Evolutionary conservation across 2,329 filamentous ascomycete genomes (phyloP).

Genomic region (Alternaria ethzedia): DNA sequence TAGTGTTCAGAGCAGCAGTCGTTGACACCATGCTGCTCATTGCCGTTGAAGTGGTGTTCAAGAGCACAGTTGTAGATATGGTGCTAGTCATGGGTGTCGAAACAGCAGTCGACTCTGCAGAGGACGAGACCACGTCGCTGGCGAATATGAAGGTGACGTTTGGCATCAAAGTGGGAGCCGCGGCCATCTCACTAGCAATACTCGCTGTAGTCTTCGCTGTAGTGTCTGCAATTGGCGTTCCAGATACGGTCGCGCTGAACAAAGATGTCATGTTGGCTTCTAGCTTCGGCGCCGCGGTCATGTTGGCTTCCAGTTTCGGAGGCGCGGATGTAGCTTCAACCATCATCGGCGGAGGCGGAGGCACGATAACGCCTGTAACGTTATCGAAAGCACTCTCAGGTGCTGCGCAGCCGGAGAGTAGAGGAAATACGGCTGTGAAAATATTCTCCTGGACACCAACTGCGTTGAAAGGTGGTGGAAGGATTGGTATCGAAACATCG

Average conservation of each 20-base stretch:
- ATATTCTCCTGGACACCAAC: constrained; percentile 22
- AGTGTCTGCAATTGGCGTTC: neutral
- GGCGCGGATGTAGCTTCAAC: neutral
- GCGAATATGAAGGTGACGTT: neutral
- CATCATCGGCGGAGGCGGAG: neutral
- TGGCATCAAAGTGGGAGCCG: neutral
- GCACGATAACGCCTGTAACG: neutral
- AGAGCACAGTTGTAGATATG: neutral
- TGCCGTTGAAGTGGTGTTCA: neutral
- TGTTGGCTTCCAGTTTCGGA: neutral
- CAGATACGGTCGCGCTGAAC: neutral
- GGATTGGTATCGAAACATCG: constrained; percentile 25
- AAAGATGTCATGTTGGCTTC: neutral
- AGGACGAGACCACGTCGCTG: neutral
- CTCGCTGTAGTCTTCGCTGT: neutral
- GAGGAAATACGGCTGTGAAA: constrained; percentile 27
- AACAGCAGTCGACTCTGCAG: neutral
- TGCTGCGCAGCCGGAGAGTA: constrained; percentile 28
- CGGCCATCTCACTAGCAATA: neutral
- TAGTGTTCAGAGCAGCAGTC: neutral
- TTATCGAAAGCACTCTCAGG: constrained; percentile 7
- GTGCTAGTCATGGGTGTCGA: neutral
- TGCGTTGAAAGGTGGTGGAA: constrained; percentile 23
- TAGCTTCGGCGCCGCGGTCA: neutral
- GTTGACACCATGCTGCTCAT: neutral